Percentiles rank a stretch among this genome's conserved stretches.
Conservation (phyloP, 2,329 filamentous ascomycete species). For the Diaporthe longicolla region DNA sequence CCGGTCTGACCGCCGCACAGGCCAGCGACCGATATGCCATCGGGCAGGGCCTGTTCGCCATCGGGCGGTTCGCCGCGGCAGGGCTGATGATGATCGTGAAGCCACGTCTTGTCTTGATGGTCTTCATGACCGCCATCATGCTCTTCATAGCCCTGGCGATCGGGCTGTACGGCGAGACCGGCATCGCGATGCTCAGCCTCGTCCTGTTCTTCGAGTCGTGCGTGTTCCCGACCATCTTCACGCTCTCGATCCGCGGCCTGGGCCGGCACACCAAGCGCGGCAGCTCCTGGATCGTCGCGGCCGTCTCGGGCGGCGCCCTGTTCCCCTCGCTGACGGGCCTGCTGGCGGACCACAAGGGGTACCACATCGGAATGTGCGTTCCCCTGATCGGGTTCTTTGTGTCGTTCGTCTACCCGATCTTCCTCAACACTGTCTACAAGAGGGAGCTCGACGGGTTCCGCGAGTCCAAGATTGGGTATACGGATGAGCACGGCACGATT, state of each 20-base stretch:
- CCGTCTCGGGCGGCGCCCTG: constrained; percentile 78
- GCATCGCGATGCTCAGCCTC: constrained; percentile 73
- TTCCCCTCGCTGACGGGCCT: constrained; percentile 79
- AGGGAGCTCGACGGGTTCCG: constrained; percentile 67
- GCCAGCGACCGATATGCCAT: constrained; percentile 79
- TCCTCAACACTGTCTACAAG: constrained; percentile 70
- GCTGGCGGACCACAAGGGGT: constrained; percentile 73
- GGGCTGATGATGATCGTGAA: constrained; percentile 75
- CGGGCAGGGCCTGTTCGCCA: constrained; percentile 78
- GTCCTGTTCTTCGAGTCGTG: constrained; percentile 84
- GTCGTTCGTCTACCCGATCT: constrained; percentile 67
- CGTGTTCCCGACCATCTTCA: constrained; percentile 86
- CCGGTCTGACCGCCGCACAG: constrained; percentile 62
- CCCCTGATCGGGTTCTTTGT: constrained; percentile 71
- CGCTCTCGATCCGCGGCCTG: constrained; percentile 79
- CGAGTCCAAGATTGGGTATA: constrained; percentile 55
- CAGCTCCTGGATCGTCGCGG: constrained; percentile 77
- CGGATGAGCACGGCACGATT: constrained; percentile 39
- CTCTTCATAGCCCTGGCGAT: constrained; percentile 69
- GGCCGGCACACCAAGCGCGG: constrained; percentile 83
- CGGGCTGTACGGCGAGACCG: constrained; percentile 58
- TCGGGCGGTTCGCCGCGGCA: constrained; percentile 78
- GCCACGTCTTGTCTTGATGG: constrained; percentile 76
- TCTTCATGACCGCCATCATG: constrained; percentile 74
- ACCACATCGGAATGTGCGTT: constrained; percentile 75